Evolutionary conservation across 306 rosid species (phyloP).

Genomic region (Cicer judaicum): DNA sequence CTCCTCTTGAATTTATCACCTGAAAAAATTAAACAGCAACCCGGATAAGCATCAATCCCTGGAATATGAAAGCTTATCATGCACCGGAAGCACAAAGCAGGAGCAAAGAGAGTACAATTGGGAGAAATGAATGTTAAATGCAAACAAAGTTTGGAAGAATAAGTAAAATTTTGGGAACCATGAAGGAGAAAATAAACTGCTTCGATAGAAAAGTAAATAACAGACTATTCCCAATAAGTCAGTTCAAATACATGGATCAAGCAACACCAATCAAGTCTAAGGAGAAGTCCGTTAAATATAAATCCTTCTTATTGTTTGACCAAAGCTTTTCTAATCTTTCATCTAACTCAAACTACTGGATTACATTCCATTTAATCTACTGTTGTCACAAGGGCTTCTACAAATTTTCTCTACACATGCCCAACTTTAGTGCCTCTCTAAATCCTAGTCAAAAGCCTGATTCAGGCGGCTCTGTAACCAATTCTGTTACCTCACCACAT

Average conservation of each 20-base stretch:
- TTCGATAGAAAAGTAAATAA: neutral
- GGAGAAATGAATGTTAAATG: constrained; percentile 10
- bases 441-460: neutral
- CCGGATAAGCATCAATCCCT: constrained; percentile 43
- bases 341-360: neutral
- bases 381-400: neutral
- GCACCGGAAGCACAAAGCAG: constrained; percentile 16
- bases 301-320: constrained; percentile 20
- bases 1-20: constrained; percentile 60
- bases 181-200: constrained; percentile 2
- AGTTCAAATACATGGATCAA: neutral
- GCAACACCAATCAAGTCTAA: neutral
- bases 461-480: neutral
- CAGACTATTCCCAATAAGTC: neutral
- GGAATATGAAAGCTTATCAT: constrained; percentile 1
- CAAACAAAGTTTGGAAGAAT: constrained; percentile 8
- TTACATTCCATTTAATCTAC: neutral
- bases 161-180: constrained; percentile 26
- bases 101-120: constrained; percentile 21
- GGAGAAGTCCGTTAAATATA: neutral
- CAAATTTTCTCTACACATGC: neutral
- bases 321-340: constrained; percentile 1
- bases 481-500: too few relatives aligned
- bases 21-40: constrained; percentile 50
- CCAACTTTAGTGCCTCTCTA: neutral